phyloP scores from a whole-genome alignment of 768 basidiomycete genomes.

The Polyporus arcularius region DNA sequence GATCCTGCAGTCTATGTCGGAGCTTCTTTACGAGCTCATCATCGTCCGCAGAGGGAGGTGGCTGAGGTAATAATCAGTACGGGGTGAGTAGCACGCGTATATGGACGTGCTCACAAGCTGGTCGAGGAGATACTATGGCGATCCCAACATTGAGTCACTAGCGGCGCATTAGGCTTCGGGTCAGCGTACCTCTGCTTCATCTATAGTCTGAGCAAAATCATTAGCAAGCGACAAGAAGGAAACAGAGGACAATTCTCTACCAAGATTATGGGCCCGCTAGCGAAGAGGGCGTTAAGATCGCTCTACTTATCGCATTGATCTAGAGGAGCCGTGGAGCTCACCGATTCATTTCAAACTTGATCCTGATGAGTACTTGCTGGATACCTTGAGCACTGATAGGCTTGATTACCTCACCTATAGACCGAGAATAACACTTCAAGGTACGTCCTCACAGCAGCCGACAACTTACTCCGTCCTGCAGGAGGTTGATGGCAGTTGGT shows the following conservation, averaged over 20 bases:
- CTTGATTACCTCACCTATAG: no score
- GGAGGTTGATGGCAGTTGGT: neutral
- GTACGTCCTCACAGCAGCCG: neutral
- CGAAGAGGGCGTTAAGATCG: no score
- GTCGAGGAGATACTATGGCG: slow-evolving; percentile 18
- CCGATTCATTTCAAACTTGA: no score
- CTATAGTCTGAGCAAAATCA: slow-evolving; percentile 6
- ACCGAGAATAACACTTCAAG: no score
- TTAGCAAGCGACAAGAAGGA: neutral
- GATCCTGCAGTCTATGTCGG: slow-evolving; percentile 15
- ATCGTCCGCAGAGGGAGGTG: slow-evolving; percentile 13
- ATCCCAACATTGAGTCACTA: neutral
- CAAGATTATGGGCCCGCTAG: neutral
- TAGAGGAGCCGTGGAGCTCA: no score
- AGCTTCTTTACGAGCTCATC: slow-evolving; percentile 14
- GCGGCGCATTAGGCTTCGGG: neutral
- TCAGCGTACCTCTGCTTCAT: slow-evolving; percentile 18
- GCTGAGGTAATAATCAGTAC: neutral
- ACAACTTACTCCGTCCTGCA: neutral
- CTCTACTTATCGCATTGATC: no score
- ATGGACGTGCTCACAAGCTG: slow-evolving; percentile 11
- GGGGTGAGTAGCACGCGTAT: neutral
- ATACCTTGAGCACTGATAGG: no score
- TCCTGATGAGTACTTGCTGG: no score
- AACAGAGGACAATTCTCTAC: neutral